Evolutionary conservation across 345 rosid species (phyloP).

Genomic region (Aethionema arabicum): DNA sequence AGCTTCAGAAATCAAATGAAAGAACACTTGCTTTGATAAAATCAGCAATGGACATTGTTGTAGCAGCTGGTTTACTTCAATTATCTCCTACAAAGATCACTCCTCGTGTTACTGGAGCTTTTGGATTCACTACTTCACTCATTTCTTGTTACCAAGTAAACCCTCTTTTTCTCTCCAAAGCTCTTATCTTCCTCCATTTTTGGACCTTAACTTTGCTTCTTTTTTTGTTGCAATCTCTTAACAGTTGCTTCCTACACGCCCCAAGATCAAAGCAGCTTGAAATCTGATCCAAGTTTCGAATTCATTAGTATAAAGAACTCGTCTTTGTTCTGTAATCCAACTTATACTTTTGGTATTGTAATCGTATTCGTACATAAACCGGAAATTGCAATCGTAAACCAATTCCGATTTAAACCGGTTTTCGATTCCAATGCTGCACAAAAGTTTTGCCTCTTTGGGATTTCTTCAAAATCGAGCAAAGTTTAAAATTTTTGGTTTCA

Average conservation of each 20-base stretch:
- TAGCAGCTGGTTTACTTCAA: conserved; percentile 89
- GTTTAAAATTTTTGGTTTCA: conserved; percentile 22
- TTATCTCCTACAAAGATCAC: conserved; percentile 83
- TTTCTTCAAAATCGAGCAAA: conserved; percentile 35
- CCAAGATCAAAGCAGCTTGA: conserved; percentile 35
- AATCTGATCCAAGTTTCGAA: conserved; percentile 12
- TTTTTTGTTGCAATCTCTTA: not conserved
- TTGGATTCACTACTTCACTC: conserved; percentile 74
- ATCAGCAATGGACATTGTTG: conserved; percentile 85
- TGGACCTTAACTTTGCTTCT: not conserved
- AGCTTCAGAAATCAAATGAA: conserved; percentile 73
- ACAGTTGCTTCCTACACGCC: conserved; percentile 37
- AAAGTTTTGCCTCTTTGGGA: conserved; percentile 12
- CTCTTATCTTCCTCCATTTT: not conserved
- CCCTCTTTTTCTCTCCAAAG: not conserved
- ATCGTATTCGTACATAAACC: not conserved
- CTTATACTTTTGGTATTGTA: too few relatives aligned
- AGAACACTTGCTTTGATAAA: conserved; percentile 83
- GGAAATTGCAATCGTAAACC: not conserved
- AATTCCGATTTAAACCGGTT: not conserved
- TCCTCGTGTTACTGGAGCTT: conserved; percentile 93
- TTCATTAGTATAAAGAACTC: not conserved
- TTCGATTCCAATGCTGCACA: conserved; percentile 21
- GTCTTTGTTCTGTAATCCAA: not conserved
- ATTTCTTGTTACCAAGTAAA: conserved; percentile 85